Base-by-base conservation (phyloP, 176 grass and related monocot genomes). In the Oryza officinalis region DNA sequence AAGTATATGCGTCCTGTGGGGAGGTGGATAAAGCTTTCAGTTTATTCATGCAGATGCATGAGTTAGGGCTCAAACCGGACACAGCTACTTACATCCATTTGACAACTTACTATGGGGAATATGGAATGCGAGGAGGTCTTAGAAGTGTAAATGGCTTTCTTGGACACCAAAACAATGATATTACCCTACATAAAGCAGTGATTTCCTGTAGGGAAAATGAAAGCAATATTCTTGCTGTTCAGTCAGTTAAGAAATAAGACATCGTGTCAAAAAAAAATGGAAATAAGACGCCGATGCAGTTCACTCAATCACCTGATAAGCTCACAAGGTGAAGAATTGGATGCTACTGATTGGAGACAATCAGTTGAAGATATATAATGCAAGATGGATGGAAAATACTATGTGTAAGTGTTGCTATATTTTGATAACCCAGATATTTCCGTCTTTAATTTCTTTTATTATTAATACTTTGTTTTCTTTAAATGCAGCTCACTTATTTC, bases 11-110 rank as follows among this genome's bases (percentile, higher is more conserved):
- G 63, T 86, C 81, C 6, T 92, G 77, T 20, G 87, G 87, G 28
- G 83, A 89, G 73, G 67, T 85, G 43, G 84, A 89, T 33, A 92
- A 92, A 77, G 87, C 89, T 81, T 92, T 94, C 57, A 87, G 86
- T 83, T 81, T 92, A 60, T 94, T 91, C 64, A 87, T 20, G 57
- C 37, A 27, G 72, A 92, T 92, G 92, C 87, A 89, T 87, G 84
- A 82, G 80, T 75, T 82, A 52, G 87, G 87, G 35, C 69, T 92
- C 20, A 80, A 85, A 72, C 87, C 81, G 7, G 87, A 94, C 69
- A 78, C 78, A 41, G 38, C 76, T 77, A 89, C 89, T 60, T 89
- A 79, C 71, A 89, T 85, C 27, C 68, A 85, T 85, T 84, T 92
- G 69, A 44, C 84, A 67, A 78, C 81, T 72, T 92, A 87, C 17